phyloP scores from a whole-genome alignment of 768 basidiomycete species.

The Agaricus subrufescens region DNA sequence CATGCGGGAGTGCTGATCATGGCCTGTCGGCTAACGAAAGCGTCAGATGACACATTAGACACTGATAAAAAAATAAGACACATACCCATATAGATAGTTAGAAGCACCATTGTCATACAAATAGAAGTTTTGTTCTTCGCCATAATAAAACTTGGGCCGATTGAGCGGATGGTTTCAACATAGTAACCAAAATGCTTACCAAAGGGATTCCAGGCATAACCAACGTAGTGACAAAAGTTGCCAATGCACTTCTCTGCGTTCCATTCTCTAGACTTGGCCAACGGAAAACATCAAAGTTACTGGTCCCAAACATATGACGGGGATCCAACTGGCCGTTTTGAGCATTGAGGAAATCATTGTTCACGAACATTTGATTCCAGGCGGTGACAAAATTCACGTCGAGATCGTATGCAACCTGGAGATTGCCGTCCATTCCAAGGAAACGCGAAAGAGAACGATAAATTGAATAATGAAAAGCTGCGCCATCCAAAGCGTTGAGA shows the following conservation, averaged over 20 bases:
- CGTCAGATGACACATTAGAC: neutral
- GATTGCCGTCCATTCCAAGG: slow-evolving; percentile 94
- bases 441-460: slow-evolving; percentile 85
- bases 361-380: slow-evolving; percentile 90
- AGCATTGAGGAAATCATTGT: slow-evolving; percentile 82
- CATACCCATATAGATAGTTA: slow-evolving; percentile 89
- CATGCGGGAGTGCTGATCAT: slow-evolving; percentile 84
- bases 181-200: slow-evolving; percentile 31
- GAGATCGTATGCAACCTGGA: slow-evolving; percentile 85
- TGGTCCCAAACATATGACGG: slow-evolving; percentile 86
- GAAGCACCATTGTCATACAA: slow-evolving; percentile 81
- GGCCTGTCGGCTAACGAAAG: slow-evolving; percentile 69
- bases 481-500: slow-evolving; percentile 63
- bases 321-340: slow-evolving; percentile 67
- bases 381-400: slow-evolving; percentile 79
- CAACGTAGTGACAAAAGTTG: slow-evolving; percentile 71
- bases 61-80: neutral
- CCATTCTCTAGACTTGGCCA: slow-evolving; percentile 91
- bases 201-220: slow-evolving; percentile 87
- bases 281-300: slow-evolving; percentile 92
- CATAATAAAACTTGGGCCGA: slow-evolving; percentile 64
- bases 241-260: slow-evolving; percentile 69
- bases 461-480: slow-evolving; percentile 92
- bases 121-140: slow-evolving; percentile 92
- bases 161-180: neutral